Conservation (phyloP, 139 green algal genomes). For the Chlamydomonas schloesseri region DNA sequence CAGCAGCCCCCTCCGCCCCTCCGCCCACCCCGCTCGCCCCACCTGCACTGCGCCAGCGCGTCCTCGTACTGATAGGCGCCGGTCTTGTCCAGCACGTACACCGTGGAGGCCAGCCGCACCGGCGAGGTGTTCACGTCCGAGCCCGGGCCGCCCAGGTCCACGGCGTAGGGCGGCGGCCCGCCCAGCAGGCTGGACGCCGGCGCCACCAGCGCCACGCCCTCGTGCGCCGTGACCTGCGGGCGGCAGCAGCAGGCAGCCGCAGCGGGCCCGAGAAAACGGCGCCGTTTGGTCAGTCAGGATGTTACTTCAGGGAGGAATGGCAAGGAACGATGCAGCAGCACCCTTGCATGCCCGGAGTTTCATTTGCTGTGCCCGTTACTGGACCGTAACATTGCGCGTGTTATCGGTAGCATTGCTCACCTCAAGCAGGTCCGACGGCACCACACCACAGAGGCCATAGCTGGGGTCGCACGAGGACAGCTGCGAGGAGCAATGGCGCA, state of each 20-base stretch:
- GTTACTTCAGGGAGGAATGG: no score
- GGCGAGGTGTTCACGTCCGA: not conserved
- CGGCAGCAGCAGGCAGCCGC: no score
- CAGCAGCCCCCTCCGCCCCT: no score
- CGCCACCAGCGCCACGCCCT: constrained; percentile 7
- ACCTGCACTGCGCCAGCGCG: constrained; percentile 18
- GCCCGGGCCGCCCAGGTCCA: not conserved
- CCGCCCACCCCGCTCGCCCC: not conserved
- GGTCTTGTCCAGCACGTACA: constrained; percentile 15
- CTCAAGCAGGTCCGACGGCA: constrained; percentile 8
- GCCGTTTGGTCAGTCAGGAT: no score
- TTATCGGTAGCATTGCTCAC: no score
- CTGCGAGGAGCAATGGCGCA: not conserved
- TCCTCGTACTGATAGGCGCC: not conserved
- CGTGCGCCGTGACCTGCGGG: constrained; percentile 20
- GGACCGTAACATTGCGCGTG: no score
- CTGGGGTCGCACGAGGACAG: constrained; percentile 26
- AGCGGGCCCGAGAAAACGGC: no score
- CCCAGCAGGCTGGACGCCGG: not conserved
- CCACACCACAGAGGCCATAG: constrained; percentile 3
- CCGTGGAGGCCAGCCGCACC: not conserved
- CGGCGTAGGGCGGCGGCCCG: not conserved
- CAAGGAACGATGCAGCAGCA: no score
- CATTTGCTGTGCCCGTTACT: no score
- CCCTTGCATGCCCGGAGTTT: no score